Evolutionary conservation across 2,329 filamentous ascomycete species (phyloP).

Genomic region (Colletotrichum simmondsii): DNA sequence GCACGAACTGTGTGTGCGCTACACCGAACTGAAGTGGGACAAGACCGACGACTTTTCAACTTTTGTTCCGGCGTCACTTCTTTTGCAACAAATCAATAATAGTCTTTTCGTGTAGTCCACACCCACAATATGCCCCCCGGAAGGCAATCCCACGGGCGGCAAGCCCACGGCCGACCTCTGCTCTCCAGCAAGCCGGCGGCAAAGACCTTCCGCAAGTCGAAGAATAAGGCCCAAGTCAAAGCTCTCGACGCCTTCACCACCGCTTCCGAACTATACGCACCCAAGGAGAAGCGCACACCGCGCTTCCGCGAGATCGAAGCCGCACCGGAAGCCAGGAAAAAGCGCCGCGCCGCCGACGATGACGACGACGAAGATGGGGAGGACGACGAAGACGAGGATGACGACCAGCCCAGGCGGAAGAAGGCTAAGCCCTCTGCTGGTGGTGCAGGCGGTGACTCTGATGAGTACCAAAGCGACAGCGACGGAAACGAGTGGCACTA

Average conservation of each 20-base stretch:
- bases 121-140: conserved; percentile 57
- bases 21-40: background rate
- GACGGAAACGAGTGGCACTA: conserved; percentile 88
- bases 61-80: background rate
- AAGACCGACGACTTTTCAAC: background rate
- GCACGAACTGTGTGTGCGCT: background rate
- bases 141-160: conserved; percentile 54
- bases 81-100: too few relatives aligned
- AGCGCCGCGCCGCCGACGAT: conserved; percentile 36
- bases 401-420: conserved; percentile 61
- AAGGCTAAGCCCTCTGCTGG: conserved; percentile 54
- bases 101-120: too few relatives aligned
- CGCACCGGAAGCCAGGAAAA: conserved; percentile 39
- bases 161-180: conserved; percentile 67
- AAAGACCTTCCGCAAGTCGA: conserved; percentile 55
- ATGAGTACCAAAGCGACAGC: conserved; percentile 83
- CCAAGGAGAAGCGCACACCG: conserved; percentile 58
- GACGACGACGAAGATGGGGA: conserved; percentile 47
- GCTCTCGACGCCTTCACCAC: conserved; percentile 69
- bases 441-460: conserved; percentile 63
- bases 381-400: conserved; percentile 59
- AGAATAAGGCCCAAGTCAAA: conserved; percentile 58
- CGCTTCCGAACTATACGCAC: conserved; percentile 63
- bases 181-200: conserved; percentile 49
- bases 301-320: conserved; percentile 64